Conservation (phyloP, 2,329 filamentous ascomycete species). For the Cladobotryum mycophilum region DNA sequence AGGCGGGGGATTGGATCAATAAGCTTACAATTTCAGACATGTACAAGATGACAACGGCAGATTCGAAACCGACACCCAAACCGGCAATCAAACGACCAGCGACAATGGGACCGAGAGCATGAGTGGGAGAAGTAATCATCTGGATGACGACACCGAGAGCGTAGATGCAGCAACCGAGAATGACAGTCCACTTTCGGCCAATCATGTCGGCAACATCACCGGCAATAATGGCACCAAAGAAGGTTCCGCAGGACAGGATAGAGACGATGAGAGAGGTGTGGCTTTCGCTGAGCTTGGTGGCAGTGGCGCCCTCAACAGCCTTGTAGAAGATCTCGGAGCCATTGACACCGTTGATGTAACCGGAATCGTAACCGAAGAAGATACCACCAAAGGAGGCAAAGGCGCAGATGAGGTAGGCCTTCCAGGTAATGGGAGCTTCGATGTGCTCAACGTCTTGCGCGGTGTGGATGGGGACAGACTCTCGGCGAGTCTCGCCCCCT, state of each 20-base stretch:
- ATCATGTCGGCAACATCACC: conserved; percentile 72
- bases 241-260: conserved; percentile 71
- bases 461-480: conserved; percentile 30
- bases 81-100: conserved; percentile 70
- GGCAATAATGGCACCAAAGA: conserved; percentile 71
- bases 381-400: conserved; percentile 68
- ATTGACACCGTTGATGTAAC: conserved; percentile 64
- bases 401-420: conserved; percentile 63
- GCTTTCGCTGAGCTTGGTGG: conserved; percentile 30
- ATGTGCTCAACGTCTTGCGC: conserved; percentile 51
- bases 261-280: conserved; percentile 59
- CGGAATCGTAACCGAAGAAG: conserved; percentile 75
- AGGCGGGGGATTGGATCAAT: neutral
- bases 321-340: conserved; percentile 46
- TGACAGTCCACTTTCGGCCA: conserved; percentile 66
- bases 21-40: conserved; percentile 72
- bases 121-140: conserved; percentile 42
- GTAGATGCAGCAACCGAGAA: conserved; percentile 67
- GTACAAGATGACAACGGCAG: conserved; percentile 75
- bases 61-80: conserved; percentile 74
- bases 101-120: conserved; percentile 57
- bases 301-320: conserved; percentile 40
- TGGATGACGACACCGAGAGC: conserved; percentile 62
- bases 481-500: conserved; percentile 18
- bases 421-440: conserved; percentile 62